These are phyloP conservation scores for Dysphania ambrosioides DNA, from an alignment of 148 eudicot species.

Conservation along the genomic window DNA sequence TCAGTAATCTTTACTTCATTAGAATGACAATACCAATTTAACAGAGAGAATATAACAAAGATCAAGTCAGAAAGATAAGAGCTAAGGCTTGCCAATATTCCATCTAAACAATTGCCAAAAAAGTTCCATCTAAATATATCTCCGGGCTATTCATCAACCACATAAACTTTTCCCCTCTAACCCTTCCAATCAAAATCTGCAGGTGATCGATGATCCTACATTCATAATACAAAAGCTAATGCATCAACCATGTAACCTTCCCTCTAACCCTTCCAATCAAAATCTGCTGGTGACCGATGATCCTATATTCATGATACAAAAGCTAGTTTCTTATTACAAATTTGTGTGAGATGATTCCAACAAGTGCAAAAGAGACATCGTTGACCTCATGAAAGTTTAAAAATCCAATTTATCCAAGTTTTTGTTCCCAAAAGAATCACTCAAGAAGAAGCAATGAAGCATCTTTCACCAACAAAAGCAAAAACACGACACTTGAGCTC, in stretches of 20 bases:
- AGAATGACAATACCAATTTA: neutral
- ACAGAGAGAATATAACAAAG: no score
- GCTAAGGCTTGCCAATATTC: neutral
- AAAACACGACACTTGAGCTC: neutral
- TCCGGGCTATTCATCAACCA: no score
- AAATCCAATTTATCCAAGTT: neutral
- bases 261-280: no score
- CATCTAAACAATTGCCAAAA: neutral
- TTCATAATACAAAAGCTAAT: no score
- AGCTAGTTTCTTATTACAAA: neutral
- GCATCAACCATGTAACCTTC: no score
- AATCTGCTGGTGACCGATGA: no score
- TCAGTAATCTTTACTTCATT: conserved; percentile 14
- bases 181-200: neutral
- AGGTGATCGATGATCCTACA: no score
- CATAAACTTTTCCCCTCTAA: neutral
- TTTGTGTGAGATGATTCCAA: neutral
- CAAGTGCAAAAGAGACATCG: neutral
- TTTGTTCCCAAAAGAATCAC: neutral
- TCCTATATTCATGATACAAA: neutral
- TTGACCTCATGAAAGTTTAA: neutral
- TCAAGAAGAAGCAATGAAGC: neutral
- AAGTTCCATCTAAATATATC: no score
- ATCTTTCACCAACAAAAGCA: neutral
- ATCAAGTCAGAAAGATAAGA: no score